These are phyloP conservation scores for Nicotiana noctiflora DNA, from an alignment of 257 asterid species.

Conservation along the genomic window DNA sequence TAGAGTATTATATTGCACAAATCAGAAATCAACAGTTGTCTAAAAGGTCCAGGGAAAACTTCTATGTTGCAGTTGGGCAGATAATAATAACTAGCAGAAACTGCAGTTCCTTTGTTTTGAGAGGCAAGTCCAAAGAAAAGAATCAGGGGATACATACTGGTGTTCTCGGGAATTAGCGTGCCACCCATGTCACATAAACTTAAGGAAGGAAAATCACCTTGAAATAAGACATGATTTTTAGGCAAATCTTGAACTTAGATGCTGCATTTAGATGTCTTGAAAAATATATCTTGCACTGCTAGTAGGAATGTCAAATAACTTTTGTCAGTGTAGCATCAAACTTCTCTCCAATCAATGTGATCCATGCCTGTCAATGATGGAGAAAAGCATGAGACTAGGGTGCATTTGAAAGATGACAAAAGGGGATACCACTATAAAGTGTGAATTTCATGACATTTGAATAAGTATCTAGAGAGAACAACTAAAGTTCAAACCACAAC, in stretches of 20 bases:
- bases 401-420: background rate
- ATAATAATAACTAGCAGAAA: background rate
- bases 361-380: slow-evolving; percentile 68
- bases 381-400: slow-evolving; percentile 8
- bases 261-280: background rate
- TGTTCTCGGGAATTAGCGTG: background rate
- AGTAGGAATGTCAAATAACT: slow-evolving; percentile 21
- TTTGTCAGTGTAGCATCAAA: slow-evolving; percentile 69
- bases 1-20: background rate
- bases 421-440: background rate
- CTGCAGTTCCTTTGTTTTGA: background rate
- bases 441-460: background rate
- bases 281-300: background rate
- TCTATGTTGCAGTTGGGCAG: background rate
- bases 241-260: background rate
- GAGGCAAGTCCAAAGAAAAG: background rate
- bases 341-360: slow-evolving; percentile 75
- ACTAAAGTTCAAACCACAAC: background rate
- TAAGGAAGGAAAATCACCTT: background rate
- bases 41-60: too few relatives aligned
- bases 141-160: background rate
- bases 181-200: background rate
- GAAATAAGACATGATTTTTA: background rate
- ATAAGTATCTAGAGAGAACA: background rate
- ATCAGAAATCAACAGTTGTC: too few relatives aligned